These are phyloP conservation scores for Cercospora beticola DNA, from an alignment of 2,329 filamentous ascomycete genomes.

Conservation along the genomic window DNA sequence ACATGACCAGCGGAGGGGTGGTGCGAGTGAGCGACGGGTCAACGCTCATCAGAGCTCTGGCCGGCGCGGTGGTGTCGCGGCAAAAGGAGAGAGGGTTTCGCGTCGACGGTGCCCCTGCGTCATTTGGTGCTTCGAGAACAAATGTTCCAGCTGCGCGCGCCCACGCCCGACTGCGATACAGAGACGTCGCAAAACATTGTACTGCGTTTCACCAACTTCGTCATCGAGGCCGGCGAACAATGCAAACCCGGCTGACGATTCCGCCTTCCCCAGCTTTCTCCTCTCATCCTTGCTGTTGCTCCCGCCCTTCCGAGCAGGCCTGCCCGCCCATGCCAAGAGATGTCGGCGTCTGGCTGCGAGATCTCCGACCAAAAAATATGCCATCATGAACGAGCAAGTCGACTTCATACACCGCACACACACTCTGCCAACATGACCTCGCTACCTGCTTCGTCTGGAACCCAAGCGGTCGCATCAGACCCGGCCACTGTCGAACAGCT, in stretches of 20 bases:
- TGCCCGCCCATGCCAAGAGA: not conserved
- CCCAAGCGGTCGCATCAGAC: slow-evolving; percentile 11
- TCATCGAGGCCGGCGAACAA: not conserved
- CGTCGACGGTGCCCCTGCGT: not conserved
- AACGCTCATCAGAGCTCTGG: not conserved
- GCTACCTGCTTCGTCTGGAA: slow-evolving; percentile 6
- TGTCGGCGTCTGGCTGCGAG: not conserved
- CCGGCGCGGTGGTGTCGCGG: not conserved
- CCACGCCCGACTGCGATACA: not conserved
- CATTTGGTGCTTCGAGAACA: not conserved
- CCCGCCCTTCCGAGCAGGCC: not conserved
- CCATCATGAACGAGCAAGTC: not conserved
- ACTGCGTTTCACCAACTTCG: not conserved
- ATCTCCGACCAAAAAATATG: slow-evolving; percentile 3
- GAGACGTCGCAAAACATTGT: not conserved
- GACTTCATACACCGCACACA: not conserved
- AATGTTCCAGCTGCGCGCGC: not conserved
- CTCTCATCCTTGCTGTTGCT: not conserved
- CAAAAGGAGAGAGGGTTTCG: slow-evolving; percentile 1
- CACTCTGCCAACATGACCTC: slow-evolving; percentile 16
- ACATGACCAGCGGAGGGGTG: not conserved
- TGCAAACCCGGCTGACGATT: not conserved
- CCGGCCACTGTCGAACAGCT: slow-evolving; percentile 32
- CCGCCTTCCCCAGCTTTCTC: slow-evolving; percentile 2
- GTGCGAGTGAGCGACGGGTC: not conserved